Conservation (phyloP, 176 grass and related monocot genomes). For the Triticum monococcum region DNA sequence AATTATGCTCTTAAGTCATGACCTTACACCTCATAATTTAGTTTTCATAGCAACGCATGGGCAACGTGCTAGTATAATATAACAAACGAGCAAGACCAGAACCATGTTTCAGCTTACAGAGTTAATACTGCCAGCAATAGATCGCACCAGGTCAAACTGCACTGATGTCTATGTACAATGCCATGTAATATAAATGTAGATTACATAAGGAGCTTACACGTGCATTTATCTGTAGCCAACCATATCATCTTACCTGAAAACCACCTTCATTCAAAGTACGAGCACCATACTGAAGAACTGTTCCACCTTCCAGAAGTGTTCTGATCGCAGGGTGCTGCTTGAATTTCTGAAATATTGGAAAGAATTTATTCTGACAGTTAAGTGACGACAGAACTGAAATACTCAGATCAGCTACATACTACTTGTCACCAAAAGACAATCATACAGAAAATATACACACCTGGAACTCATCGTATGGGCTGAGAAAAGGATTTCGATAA, state of each 20-base stretch:
- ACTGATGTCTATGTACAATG: neutral
- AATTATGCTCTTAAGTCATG: too few relatives aligned
- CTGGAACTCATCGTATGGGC: slow-evolving; percentile 96
- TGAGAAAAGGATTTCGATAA: slow-evolving; percentile 92
- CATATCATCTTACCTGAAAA: slow-evolving; percentile 62
- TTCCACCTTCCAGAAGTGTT: slow-evolving; percentile 76
- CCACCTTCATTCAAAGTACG: slow-evolving; percentile 98
- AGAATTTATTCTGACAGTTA: neutral
- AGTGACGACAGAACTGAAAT: neutral
- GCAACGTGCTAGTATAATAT: neutral
- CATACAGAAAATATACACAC: slow-evolving; percentile 34
- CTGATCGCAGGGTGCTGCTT: slow-evolving; percentile 81
- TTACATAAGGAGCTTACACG: neutral
- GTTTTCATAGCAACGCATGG: too few relatives aligned
- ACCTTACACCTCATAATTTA: too few relatives aligned
- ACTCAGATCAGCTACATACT: neutral
- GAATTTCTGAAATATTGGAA: slow-evolving; percentile 71
- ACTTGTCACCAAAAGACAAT: slow-evolving; percentile 5
- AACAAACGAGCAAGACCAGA: slow-evolving; percentile 21
- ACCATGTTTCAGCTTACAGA: neutral
- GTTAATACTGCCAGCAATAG: neutral
- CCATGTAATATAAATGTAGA: slow-evolving; percentile 8
- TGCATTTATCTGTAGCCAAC: neutral
- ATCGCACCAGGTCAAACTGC: neutral
- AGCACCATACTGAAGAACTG: slow-evolving; percentile 85